These are phyloP conservation scores for Lunularia cruciata DNA, from an alignment of 225 moss, liverwort and hornwort species.

Conservation along the genomic window DNA sequence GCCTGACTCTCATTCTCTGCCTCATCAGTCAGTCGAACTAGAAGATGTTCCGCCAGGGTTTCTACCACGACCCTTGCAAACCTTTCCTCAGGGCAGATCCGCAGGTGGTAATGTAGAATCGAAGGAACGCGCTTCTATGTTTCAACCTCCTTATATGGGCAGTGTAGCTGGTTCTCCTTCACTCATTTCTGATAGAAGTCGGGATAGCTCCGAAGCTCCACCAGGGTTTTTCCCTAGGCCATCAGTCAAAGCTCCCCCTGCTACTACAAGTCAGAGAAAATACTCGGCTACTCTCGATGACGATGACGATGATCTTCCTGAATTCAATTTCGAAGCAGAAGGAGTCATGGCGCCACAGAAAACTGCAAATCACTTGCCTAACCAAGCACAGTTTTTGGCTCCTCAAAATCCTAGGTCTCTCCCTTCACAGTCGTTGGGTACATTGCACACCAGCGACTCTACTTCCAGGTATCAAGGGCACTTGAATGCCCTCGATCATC, in stretches of 20 bases:
- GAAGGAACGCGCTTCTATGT: conserved; percentile 18
- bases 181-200: conserved; percentile 20
- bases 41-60: conserved; percentile 81
- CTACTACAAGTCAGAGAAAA: conserved; percentile 11
- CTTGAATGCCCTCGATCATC: conserved; percentile 25
- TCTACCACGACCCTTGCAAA: conserved; percentile 50
- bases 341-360: conserved; percentile 35
- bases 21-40: conserved; percentile 26
- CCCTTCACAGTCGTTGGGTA: conserved; percentile 41
- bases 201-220: conserved; percentile 20
- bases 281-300: conserved; percentile 49
- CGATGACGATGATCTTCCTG: conserved; percentile 93
- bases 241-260: background rate
- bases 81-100: conserved; percentile 27
- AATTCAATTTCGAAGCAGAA: conserved; percentile 78
- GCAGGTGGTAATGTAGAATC: conserved; percentile 18
- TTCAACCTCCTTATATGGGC: conserved; percentile 23
- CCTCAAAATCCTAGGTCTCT: conserved; percentile 31
- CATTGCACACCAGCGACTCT: conserved; percentile 25
- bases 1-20: conserved; percentile 33
- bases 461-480: conserved; percentile 3
- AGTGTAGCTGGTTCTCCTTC: conserved; percentile 11
- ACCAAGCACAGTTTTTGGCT: conserved; percentile 25
- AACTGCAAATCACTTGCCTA: conserved; percentile 30
- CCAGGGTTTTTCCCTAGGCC: conserved; percentile 36